Conservation (phyloP, 2,329 filamentous ascomycete genomes). For the Exophiala alcalophila region DNA sequence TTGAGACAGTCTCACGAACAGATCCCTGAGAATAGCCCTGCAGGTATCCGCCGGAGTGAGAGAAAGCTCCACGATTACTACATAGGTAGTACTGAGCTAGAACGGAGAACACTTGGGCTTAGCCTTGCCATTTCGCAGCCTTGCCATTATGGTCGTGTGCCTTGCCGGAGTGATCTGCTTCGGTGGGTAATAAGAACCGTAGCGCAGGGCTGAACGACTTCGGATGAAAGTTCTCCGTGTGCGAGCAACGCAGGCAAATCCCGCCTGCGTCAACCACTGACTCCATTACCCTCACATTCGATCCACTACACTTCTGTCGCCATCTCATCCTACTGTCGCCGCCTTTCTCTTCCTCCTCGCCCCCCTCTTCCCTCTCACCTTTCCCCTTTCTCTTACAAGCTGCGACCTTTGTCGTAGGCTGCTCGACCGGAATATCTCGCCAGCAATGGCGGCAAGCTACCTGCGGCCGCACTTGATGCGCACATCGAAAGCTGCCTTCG, state of each 20-base stretch:
- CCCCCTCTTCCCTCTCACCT: neutral
- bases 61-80: neutral
- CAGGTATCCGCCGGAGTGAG: no score
- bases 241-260: constrained; percentile 24
- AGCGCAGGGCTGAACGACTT: neutral
- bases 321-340: constrained; percentile 1
- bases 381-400: constrained; percentile 1
- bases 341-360: constrained; percentile 3
- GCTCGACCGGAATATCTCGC: constrained; percentile 6
- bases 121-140: no score
- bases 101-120: no score
- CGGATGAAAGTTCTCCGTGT: no score
- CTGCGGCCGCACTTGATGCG: constrained; percentile 29
- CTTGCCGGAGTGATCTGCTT: no score
- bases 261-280: constrained; percentile 23
- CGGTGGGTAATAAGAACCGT: neutral
- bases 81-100: neutral
- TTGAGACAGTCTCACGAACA: no score
- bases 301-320: constrained; percentile 7
- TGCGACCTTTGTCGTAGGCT: constrained; percentile 4
- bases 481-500: constrained; percentile 53
- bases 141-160: no score
- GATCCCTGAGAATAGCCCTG: no score
- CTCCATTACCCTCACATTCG: constrained; percentile 5
- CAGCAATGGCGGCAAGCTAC: constrained; percentile 29